Evolutionary conservation across 768 basidiomycete genomes (phyloP).

Genomic region (Lentinula boryana): DNA sequence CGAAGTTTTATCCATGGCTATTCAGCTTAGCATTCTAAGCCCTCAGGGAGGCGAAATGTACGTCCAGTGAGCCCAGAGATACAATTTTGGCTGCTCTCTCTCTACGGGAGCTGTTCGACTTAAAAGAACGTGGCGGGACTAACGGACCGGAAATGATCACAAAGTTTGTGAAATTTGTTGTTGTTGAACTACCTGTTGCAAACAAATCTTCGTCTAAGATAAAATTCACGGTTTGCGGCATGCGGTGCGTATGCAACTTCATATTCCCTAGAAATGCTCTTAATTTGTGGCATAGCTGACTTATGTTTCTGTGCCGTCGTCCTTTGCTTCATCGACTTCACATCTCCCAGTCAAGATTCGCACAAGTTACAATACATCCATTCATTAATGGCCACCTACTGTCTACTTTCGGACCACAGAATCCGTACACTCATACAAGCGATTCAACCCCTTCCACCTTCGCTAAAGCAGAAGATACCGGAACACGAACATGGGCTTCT

Average conservation of each 20-base stretch:
- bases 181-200: not conserved
- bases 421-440: not conserved
- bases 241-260: slow-evolving; percentile 38
- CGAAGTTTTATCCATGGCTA: too few species aligned
- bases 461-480: not conserved
- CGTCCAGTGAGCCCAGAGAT: too few species aligned
- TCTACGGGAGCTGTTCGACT: too few species aligned
- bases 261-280: slow-evolving; percentile 6
- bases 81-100: too few species aligned
- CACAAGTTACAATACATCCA: not conserved
- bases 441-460: not conserved
- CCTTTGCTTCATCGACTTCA: slow-evolving; percentile 45
- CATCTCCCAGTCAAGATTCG: slow-evolving; percentile 22
- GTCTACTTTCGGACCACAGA: not conserved
- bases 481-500: not conserved
- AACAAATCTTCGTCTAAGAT: not conserved
- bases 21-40: too few species aligned
- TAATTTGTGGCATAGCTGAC: slow-evolving; percentile 41
- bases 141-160: not conserved
- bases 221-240: slow-evolving; percentile 32
- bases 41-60: too few species aligned
- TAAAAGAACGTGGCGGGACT: too few species aligned
- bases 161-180: not conserved
- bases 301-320: slow-evolving; percentile 69
- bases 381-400: too few species aligned